These are phyloP conservation scores for Ustilago xerochloae DNA, from an alignment of 1,284 basidiomycete species.

Conservation along the genomic window DNA sequence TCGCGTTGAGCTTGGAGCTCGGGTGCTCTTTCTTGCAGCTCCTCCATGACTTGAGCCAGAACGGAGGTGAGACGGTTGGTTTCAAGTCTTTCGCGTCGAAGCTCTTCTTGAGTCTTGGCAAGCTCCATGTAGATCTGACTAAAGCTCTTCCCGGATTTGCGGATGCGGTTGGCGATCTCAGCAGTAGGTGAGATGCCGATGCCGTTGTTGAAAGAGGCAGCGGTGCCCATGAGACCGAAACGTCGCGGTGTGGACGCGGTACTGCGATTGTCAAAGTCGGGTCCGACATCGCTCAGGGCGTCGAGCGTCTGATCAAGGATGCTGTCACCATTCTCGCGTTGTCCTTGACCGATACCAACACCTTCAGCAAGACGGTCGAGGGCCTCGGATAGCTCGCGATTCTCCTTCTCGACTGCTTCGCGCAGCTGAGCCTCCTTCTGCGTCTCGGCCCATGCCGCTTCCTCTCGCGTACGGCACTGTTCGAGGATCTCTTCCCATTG, in stretches of 20 bases:
- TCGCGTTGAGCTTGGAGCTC: slow-evolving; percentile 64
- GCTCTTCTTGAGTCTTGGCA: slow-evolving; percentile 83
- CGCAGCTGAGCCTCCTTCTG: slow-evolving; percentile 71
- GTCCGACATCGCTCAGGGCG: slow-evolving; percentile 26
- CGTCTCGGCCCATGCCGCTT: slow-evolving; percentile 75
- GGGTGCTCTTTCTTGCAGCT: slow-evolving; percentile 62
- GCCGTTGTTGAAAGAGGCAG: slow-evolving; percentile 40
- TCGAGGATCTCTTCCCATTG: slow-evolving; percentile 80
- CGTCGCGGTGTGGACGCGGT: slow-evolving; percentile 31
- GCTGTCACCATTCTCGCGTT: slow-evolving; percentile 40
- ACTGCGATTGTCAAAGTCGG: slow-evolving; percentile 34
- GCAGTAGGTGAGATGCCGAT: slow-evolving; percentile 75
- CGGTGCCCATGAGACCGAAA: slow-evolving; percentile 31
- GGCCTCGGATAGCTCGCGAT: slow-evolving; percentile 62
- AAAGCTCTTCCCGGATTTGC: slow-evolving; percentile 78
- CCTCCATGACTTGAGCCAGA: slow-evolving; percentile 62
- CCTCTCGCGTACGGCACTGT: slow-evolving; percentile 77
- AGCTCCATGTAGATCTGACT: slow-evolving; percentile 91
- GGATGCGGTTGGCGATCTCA: slow-evolving; percentile 74
- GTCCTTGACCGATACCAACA: slow-evolving; percentile 58
- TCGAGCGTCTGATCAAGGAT: slow-evolving; percentile 32
- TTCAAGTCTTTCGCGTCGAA: slow-evolving; percentile 75
- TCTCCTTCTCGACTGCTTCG: slow-evolving; percentile 69
- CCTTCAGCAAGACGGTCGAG: slow-evolving; percentile 64
- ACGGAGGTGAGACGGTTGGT: slow-evolving; percentile 54